Base-by-base conservation (phyloP, 2,329 filamentous ascomycete genomes). In the Penicillium janthinellum region DNA sequence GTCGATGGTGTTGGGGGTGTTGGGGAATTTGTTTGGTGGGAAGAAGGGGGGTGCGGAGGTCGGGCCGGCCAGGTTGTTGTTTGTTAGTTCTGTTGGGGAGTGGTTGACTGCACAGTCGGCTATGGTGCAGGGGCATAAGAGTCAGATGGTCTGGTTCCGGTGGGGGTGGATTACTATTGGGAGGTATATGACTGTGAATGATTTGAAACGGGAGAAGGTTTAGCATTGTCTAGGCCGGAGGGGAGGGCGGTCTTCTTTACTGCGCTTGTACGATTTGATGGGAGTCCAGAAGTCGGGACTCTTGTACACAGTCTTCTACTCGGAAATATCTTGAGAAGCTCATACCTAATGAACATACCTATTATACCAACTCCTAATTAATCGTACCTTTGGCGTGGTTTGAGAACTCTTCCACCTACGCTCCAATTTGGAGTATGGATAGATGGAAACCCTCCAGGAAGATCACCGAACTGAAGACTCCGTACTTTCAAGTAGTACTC, bases 71-170 rank as follows among this genome's bases (percentile, higher is more conserved):
- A 79, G 83, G 1, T 75, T 96, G 54, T 73, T 96, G 38, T 92
- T 89, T 70, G 81, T 94, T 61, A 96, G 85, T 76, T 84, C 85
- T 8, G 81, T 92, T 15, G 73, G 77, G 4, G 82, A 83, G 57
- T 86, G 89, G 64, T 82, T 88, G 64, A 84, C 83, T 34, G 94
- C 91, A 7, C 89, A 93, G 79, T 83, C 81, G 56, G 93, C 95
- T 35, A 99, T 99, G 95, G 92, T 90, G 1, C 83, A 84, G 56
- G 94, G 91, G 31, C 95, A 99, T 80, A 83, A 87, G 78, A 97
- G 92, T 76, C 95, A 99, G 83, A 99, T 99, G 95, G 86, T 91
- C 39, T 99, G 95, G 95, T 99, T 98, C 73, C 86, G 95, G 7
- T 98, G 92, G 85, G 91, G 92, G 2, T 99, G 93, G 92, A 96